These are phyloP conservation scores for Themeda triandra DNA, from an alignment of 176 grass and related monocot genomes.

Conservation along the genomic window DNA sequence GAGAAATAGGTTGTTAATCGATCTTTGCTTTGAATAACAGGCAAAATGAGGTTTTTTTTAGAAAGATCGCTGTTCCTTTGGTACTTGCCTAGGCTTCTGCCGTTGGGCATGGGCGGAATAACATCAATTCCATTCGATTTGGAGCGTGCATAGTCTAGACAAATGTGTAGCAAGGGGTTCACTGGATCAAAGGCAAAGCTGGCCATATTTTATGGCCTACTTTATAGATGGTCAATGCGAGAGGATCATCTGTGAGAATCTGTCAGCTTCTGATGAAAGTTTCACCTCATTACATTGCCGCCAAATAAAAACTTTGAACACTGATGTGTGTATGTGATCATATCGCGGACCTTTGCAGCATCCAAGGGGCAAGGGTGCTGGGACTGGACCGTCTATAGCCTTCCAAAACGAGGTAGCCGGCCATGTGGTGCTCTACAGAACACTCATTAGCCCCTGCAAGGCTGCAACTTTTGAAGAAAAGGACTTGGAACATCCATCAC, in stretches of 20 bases:
- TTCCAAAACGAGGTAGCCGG: background rate
- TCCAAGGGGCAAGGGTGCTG: background rate
- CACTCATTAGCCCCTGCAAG: background rate
- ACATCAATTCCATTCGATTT: conserved; percentile 28
- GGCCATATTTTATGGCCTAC: conserved; percentile 14
- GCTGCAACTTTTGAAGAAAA: background rate
- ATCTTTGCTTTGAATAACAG: conserved; percentile 31
- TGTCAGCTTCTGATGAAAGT: conserved; percentile 7
- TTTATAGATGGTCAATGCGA: conserved; percentile 17
- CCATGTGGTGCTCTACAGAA: conserved; percentile 26
- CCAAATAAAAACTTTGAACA: background rate
- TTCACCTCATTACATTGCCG: background rate
- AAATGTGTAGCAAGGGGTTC: conserved; percentile 30
- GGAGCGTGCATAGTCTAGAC: conserved; percentile 1
- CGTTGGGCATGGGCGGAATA: conserved; percentile 22
- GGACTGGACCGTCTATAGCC: conserved; percentile 19
- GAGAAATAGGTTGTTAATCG: conserved; percentile 14
- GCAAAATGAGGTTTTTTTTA: conserved; percentile 23
- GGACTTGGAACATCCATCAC: conserved; percentile 20
- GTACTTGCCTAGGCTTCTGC: conserved; percentile 19
- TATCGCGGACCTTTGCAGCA: conserved; percentile 5
- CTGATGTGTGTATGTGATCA: background rate
- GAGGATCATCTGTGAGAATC: background rate
- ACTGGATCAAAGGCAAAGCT: conserved; percentile 25
- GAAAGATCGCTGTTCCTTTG: background rate